A percentile compares a stretch with the other conserved stretches of the same genome.
Conservation (phyloP, 2,329 filamentous ascomycete genomes). For the Trichoderma citrinoviride region DNA sequence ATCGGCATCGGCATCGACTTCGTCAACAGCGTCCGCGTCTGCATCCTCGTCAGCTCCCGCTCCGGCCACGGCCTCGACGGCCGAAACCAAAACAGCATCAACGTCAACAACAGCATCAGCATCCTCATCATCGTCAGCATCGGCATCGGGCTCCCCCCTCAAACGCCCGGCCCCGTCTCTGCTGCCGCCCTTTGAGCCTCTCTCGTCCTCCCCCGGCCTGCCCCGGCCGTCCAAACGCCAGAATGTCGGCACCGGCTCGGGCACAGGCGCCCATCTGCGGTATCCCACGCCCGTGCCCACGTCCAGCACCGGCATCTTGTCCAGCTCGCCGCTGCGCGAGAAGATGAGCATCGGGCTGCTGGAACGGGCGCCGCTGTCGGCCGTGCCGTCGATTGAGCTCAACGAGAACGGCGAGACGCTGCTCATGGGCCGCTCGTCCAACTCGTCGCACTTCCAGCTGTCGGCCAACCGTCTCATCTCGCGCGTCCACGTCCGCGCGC, state of each 20-base stretch:
- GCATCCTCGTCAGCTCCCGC: background rate
- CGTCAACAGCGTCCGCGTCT: background rate
- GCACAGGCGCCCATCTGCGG: constrained; percentile 53
- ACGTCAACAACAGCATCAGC: background rate
- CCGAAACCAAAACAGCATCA: too few relatives aligned
- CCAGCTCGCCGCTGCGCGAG: constrained; percentile 71
- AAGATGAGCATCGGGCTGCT: constrained; percentile 59
- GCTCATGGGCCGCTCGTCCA: constrained; percentile 89
- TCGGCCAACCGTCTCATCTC: constrained; percentile 91
- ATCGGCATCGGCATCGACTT: background rate
- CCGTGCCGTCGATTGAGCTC: constrained; percentile 79
- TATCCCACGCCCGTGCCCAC: constrained; percentile 95
- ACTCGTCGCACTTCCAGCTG: constrained; percentile 92
- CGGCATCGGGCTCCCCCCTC: constrained; percentile 39
- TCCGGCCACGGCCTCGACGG: too few relatives aligned
- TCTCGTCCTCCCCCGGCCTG: constrained; percentile 73
- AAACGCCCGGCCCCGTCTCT: constrained; percentile 66
- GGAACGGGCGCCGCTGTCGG: constrained; percentile 78
- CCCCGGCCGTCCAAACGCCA: constrained; percentile 69
- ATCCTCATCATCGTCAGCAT: constrained; percentile 10
- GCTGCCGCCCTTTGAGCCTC: constrained; percentile 74
- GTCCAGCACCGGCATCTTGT: constrained; percentile 87
- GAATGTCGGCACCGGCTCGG: constrained; percentile 38
- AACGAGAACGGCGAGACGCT: constrained; percentile 77
- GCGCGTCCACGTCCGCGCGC: constrained; percentile 85